Conservation (phyloP, 805 yeast genomes). For the Clavispora santaluciae region DNA sequence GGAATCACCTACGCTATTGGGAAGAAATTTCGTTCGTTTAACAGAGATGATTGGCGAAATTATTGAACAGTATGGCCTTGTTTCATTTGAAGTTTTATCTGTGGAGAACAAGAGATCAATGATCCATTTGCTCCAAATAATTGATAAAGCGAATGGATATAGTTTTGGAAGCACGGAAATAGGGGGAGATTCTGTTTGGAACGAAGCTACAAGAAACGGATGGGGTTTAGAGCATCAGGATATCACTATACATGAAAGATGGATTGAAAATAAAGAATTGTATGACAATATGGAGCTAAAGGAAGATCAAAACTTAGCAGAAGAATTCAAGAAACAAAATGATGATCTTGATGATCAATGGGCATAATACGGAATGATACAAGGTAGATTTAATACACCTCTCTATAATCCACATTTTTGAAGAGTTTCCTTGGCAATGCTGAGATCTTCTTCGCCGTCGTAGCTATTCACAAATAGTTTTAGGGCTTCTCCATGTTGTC, state of each 20-base stretch:
- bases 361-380: background rate
- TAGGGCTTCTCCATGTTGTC: slow-evolving; percentile 33
- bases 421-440: slow-evolving; percentile 16
- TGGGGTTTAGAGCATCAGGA: slow-evolving; percentile 45
- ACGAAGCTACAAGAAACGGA: slow-evolving; percentile 86
- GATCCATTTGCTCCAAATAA: slow-evolving; percentile 70
- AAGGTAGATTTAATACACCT: background rate
- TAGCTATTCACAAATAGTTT: slow-evolving; percentile 33
- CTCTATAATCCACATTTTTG: background rate
- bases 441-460: slow-evolving; percentile 31
- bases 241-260: slow-evolving; percentile 85
- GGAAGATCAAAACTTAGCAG: slow-evolving; percentile 47
- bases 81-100: slow-evolving; percentile 82
- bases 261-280: slow-evolving; percentile 80
- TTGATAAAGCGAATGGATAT: slow-evolving; percentile 93
- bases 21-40: slow-evolving; percentile 57
- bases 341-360: background rate
- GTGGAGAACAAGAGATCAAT: slow-evolving; percentile 89
- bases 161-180: slow-evolving; percentile 88
- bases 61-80: slow-evolving; percentile 81
- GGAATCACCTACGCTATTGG: slow-evolving; percentile 65
- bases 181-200: slow-evolving; percentile 98
- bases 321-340: slow-evolving; percentile 23
- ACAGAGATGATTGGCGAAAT: slow-evolving; percentile 78
- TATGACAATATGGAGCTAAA: slow-evolving; percentile 54